Base-by-base conservation (phyloP, 352 stramenopile genomes). In the Phytopythium ostracodes region DNA sequence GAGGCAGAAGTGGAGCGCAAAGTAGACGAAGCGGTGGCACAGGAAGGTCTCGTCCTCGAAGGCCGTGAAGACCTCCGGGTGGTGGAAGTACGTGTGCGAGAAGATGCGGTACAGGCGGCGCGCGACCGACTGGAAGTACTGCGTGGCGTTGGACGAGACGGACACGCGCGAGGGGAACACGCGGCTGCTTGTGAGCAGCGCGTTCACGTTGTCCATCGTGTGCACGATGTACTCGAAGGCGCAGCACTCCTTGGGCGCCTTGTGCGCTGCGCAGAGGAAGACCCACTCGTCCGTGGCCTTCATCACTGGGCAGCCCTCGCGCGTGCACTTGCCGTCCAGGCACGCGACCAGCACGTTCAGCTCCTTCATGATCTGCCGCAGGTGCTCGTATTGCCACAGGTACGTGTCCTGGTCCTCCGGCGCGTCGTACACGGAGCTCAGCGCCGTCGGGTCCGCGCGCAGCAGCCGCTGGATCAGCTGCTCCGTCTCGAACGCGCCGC, bases 191-290 rank as follows among this genome's bases (percentile, higher is more conserved):
- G 84, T 91, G 65, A 93, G 76, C 67, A 93, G 68, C 64, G 84
- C 87, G 67, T 91, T 91, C 66, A 91, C 84, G 64, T 91, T 93
- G 81, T 93, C 84, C 76, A 93, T 88, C 14, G 84, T 93, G 75
- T 93, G 84, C 27, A 91, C 62, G 33, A 91, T 91, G 74, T 93
- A 93, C 68, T 93, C 84, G 65, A 93, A 93, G 46, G 84, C 84
- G 57, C 84, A 93, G 67, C 84, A 93, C 64, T 93, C 84, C 50
- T 87, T 87, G 9, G 84, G 84, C 31, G 79, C 67, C 64, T 93
- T 93, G 65, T 93, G 84, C 24, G 84, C 84, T n/a, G 84, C 84
- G 59, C 84, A 93, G 11, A 93, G 67, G 59, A 93, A 93, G 25
- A 93, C 84, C 84, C 84, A 93, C 66, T 93, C 84, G 72, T 93